Evolutionary conservation across 2,329 filamentous ascomycete species (phyloP).

Genomic region (Fusarium tupiense): DNA sequence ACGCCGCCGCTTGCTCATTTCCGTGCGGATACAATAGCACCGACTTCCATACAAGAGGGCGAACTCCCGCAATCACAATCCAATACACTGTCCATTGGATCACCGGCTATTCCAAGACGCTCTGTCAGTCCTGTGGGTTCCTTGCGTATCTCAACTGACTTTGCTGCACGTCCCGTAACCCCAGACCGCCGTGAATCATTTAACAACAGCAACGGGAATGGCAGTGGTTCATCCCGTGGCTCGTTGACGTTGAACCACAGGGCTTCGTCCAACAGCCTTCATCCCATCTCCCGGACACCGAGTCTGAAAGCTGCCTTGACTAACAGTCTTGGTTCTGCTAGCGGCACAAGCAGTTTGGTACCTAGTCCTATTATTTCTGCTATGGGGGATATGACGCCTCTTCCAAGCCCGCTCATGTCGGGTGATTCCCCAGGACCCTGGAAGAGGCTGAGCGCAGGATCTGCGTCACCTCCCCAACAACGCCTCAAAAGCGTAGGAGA

Average conservation of each 20-base stretch:
- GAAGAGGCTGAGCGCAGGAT: conserved; percentile 63
- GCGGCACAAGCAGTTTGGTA: conserved; percentile 72
- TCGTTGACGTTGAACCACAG: conserved; percentile 43
- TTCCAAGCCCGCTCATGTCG: conserved; percentile 78
- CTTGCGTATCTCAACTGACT: conserved; percentile 53
- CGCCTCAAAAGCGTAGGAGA: conserved; percentile 44
- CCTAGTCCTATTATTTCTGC: conserved; percentile 79
- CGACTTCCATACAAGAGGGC: conserved; percentile 44
- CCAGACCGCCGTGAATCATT: conserved; percentile 47
- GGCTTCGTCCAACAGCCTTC: conserved; percentile 50
- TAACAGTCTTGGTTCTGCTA: conserved; percentile 59
- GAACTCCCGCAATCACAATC: conserved; percentile 33
- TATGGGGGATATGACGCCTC: conserved; percentile 80
- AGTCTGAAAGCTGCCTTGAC: conserved; percentile 68
- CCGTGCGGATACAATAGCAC: conserved; percentile 43
- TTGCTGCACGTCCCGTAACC: conserved; percentile 37
- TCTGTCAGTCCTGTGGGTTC: conserved; percentile 38
- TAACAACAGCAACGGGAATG: conserved; percentile 50
- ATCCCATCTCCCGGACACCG: conserved; percentile 66
- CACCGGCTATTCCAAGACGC: conserved; percentile 21
- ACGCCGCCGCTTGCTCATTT: conserved; percentile 40
- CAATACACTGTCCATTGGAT: conserved; percentile 16
- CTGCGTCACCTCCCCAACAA: conserved; percentile 53
- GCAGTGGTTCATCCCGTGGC: conserved; percentile 44
- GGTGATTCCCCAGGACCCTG: conserved; percentile 74